These are phyloP conservation scores for Amphirosellinia nigrospora DNA, from an alignment of 495 filamentous ascomycete species.

Conservation along the genomic window DNA sequence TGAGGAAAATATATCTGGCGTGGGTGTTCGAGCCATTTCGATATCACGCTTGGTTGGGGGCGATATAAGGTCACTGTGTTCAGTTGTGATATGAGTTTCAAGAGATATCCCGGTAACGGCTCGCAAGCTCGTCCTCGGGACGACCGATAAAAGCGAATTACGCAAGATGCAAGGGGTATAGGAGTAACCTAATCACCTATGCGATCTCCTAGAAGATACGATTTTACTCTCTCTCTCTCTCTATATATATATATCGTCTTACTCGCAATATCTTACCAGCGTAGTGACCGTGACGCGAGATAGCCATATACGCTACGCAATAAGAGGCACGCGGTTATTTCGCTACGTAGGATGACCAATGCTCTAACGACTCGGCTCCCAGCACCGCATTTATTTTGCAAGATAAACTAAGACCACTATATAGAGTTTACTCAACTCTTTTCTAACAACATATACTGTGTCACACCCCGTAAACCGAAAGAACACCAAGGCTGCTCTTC, in stretches of 20 bases:
- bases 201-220: neutral
- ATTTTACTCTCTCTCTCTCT: neutral
- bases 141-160: neutral
- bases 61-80: neutral
- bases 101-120: neutral
- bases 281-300: neutral
- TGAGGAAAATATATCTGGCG: neutral
- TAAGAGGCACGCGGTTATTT: neutral
- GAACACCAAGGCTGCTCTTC: no score
- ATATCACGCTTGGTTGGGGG: neutral
- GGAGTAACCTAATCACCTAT: neutral
- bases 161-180: neutral
- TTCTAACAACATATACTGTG: no score
- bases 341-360: no score
- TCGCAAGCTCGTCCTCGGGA: neutral
- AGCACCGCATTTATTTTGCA: no score
- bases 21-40: neutral
- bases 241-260: neutral
- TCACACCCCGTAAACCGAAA: no score
- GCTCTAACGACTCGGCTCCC: no score
- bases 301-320: neutral
- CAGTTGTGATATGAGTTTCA: neutral
- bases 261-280: neutral
- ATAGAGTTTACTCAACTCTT: no score
- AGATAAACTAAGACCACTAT: no score